Base-by-base conservation (phyloP, 2,329 filamentous ascomycete species). In the Xylariomycetidae sp. region DNA sequence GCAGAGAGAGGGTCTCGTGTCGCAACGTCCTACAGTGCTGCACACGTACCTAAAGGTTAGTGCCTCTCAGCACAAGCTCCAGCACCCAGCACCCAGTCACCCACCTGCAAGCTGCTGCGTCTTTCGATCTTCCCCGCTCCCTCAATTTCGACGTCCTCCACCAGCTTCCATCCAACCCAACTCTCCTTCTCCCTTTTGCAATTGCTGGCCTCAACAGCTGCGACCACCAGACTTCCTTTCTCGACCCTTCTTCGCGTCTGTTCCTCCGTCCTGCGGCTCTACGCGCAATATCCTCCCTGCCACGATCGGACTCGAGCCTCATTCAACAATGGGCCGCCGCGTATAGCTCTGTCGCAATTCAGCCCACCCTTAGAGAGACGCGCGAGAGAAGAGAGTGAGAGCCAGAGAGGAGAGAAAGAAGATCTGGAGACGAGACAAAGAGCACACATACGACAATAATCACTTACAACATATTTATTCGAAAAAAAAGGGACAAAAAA, bases 271-370 rank as follows among this genome's bases (percentile, higher is more conserved):
- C 19, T 28, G 18, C 28, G 37, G 17, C 31, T 16, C 23, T 26
- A 17, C 20, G 17, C 25, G 30, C 38, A 32, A 32, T 36, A 27
- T 34, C 31, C 20, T 27, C 33, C 37, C 38, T 45, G 49, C 45
- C 46, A 52, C 38, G 38, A 42, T 33, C 41, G 37, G 16, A 26
- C 37, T 35, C 16, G 28, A n/a, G 31, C 28, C 33, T 32, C 41
- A 45, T 33, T 40, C 36, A 41, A 56, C 49, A 33, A 56, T 56
- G 52, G 51, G 52, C 49, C 38, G 33, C 46, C 46, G 45, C 49
- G 42, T 44, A 47, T 56, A 54, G 44, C 45, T 44, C 46, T 40
- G 50, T 54, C 49, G 49, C 49, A 51, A 49, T 44, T 38, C 38
- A 41, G 49, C 45, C 20, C 34, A 38, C 34, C 16, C 33, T 41